Evolutionary conservation across 306 rosid species (phyloP).

Genomic region (Quercus suber): DNA sequence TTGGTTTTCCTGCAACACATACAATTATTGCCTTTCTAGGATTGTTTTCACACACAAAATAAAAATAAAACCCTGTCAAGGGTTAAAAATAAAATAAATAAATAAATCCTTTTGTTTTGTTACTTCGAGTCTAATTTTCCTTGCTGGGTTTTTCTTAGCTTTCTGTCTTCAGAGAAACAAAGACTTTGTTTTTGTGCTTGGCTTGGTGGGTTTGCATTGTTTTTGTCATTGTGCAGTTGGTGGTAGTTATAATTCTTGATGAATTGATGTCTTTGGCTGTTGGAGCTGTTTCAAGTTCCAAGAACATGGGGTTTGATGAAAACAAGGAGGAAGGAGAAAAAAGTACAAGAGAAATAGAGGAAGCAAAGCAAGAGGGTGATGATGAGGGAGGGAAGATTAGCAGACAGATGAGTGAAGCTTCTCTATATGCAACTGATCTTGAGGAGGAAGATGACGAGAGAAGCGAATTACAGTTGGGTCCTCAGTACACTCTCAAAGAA

Average conservation of each 20-base stretch:
- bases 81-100: no score
- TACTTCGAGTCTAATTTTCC: neutral
- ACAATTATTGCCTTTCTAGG: conserved; percentile 14
- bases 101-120: neutral
- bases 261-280: conserved; percentile 55
- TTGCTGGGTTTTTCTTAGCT: conserved; percentile 3
- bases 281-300: conserved; percentile 44
- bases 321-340: conserved; percentile 28
- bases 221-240: conserved; percentile 6
- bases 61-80: conserved; percentile 5
- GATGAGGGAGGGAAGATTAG: conserved; percentile 32
- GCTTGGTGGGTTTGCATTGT: neutral
- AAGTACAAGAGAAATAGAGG: conserved; percentile 17
- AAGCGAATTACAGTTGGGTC: conserved; percentile 80
- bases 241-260: conserved; percentile 1
- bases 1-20: conserved; percentile 20
- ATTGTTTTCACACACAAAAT: neutral
- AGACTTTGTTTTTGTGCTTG: conserved; percentile 1
- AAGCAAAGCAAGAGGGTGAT: conserved; percentile 34
- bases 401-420: conserved; percentile 57
- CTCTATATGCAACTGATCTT: conserved; percentile 52
- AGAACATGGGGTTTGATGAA: conserved; percentile 78
- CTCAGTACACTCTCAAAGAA: conserved; percentile 80
- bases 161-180: neutral
- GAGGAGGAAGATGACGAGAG: conserved; percentile 87